These are phyloP conservation scores for Apophysomyces sp. DNA, from an alignment of 371 early-diverging fungal genomes.

Conservation along the genomic window DNA sequence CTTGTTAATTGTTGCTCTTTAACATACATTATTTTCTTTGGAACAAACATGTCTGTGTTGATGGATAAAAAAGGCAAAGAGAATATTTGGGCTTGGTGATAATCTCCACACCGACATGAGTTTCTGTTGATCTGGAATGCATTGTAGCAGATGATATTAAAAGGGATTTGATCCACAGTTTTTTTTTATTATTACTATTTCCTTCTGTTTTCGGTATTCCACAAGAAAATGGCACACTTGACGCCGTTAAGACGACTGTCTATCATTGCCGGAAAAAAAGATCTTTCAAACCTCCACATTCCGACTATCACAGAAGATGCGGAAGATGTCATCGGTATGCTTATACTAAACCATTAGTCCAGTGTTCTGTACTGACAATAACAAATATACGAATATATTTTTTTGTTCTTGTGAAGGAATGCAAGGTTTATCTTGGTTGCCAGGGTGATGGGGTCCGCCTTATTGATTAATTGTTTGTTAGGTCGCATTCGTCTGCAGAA, in stretches of 20 bases:
- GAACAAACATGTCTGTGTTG: no score
- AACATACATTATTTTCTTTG: no score
- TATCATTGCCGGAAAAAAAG: slow-evolving; percentile 44
- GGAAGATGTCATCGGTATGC: slow-evolving; percentile 45
- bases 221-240: slow-evolving; percentile 20
- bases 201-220: not conserved
- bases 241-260: slow-evolving; percentile 47
- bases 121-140: slow-evolving; percentile 1
- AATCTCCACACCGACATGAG: not conserved
- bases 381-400: not conserved
- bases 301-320: slow-evolving; percentile 45
- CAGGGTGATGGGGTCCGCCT: not conserved
- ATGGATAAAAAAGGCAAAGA: not conserved
- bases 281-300: slow-evolving; percentile 33
- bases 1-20: no score
- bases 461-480: slow-evolving; percentile 6
- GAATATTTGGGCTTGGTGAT: not conserved
- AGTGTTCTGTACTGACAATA: no score
- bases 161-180: not conserved
- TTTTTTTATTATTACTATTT: no score
- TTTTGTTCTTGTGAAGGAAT: slow-evolving; percentile 13
- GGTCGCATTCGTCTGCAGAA: slow-evolving; percentile 69
- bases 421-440: slow-evolving; percentile 10
- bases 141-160: not conserved
- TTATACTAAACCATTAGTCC: not conserved